Conservation (phyloP, 2,329 filamentous ascomycete genomes). For the Epichloe sibirici region DNA sequence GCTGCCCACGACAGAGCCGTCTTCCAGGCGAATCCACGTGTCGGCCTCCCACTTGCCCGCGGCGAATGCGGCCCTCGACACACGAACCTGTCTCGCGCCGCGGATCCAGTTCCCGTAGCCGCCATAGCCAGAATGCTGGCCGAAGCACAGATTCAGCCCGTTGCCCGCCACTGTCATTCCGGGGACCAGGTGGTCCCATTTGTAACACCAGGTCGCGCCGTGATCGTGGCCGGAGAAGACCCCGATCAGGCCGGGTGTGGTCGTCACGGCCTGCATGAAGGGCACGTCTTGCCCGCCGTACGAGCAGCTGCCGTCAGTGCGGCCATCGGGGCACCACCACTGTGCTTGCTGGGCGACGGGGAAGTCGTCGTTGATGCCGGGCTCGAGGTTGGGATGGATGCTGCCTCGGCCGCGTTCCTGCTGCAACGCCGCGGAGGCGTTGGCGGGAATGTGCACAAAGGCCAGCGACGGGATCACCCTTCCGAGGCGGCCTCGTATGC, state of each 20-base stretch:
- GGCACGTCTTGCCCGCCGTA: constrained; percentile 41
- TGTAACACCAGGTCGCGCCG: constrained; percentile 45
- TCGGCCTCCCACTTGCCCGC: constrained; percentile 28
- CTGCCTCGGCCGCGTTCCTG: constrained; percentile 12
- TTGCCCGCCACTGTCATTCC: constrained; percentile 26
- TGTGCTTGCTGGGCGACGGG: constrained; percentile 29
- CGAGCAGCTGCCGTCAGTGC: constrained; percentile 22
- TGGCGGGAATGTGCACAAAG: constrained; percentile 38
- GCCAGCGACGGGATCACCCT: constrained; percentile 31
- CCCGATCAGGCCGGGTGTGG: constrained; percentile 41
- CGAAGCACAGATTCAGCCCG: constrained; percentile 42
- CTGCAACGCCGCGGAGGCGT: constrained; percentile 29
- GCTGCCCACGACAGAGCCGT: constrained; percentile 35
- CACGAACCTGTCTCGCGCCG: constrained; percentile 42
- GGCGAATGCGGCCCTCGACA: constrained; percentile 30
- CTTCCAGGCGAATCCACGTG: constrained; percentile 51
- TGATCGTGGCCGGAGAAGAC: constrained; percentile 58
- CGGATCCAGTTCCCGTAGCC: constrained; percentile 55
- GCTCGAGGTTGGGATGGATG: constrained; percentile 25
- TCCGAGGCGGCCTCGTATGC: constrained; percentile 18
- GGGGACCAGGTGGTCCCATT: constrained; percentile 28
- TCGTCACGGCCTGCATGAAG: constrained; percentile 50
- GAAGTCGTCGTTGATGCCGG: constrained; percentile 33
- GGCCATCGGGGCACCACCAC: constrained; percentile 31
- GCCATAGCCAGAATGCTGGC: constrained; percentile 57